Evolutionary conservation across 352 stramenopile species (phyloP).

Genomic region (Aphanomyces euteiches): DNA sequence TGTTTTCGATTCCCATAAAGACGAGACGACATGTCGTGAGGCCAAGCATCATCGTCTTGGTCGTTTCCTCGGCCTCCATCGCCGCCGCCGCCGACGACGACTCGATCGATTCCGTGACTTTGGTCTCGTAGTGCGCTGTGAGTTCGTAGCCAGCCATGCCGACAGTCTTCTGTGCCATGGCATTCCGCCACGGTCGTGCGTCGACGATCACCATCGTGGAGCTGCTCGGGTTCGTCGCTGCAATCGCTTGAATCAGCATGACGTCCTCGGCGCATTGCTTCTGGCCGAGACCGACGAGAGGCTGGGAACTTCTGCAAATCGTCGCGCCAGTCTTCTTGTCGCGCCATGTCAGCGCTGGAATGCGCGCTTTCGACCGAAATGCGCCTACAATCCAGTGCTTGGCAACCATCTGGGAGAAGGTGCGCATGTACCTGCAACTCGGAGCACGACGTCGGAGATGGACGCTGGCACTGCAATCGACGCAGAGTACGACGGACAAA

Average conservation of each 20-base stretch:
- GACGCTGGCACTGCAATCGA: slow-evolving; percentile 63
- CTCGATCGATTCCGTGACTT: background rate
- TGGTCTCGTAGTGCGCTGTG: slow-evolving; percentile 66
- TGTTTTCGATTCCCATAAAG: slow-evolving; percentile 91
- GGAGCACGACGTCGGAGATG: slow-evolving; percentile 59
- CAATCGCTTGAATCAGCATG: slow-evolving; percentile 75
- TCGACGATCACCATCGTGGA: slow-evolving; percentile 87
- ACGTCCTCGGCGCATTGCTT: slow-evolving; percentile 84
- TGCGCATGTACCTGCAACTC: slow-evolving; percentile 42
- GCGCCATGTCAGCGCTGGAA: slow-evolving; percentile 81
- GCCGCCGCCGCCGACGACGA: background rate
- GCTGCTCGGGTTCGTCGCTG: slow-evolving; percentile 68
- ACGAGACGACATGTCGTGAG: slow-evolving; percentile 79
- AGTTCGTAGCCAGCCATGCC: slow-evolving; percentile 87
- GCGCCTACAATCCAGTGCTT: slow-evolving; percentile 35
- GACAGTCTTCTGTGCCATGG: slow-evolving; percentile 86
- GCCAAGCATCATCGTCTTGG: slow-evolving; percentile 48
- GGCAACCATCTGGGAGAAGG: background rate
- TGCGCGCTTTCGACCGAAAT: slow-evolving; percentile 79
- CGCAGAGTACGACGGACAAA: slow-evolving; percentile 77
- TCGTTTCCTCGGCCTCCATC: slow-evolving; percentile 20
- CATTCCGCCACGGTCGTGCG: slow-evolving; percentile 85
- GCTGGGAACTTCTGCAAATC: slow-evolving; percentile 81
- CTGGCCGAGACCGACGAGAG: slow-evolving; percentile 72
- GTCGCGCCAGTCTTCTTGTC: slow-evolving; percentile 63